phyloP scores from a whole-genome alignment of 2,329 filamentous ascomycete species.

The Exophiala alcalophila region DNA sequence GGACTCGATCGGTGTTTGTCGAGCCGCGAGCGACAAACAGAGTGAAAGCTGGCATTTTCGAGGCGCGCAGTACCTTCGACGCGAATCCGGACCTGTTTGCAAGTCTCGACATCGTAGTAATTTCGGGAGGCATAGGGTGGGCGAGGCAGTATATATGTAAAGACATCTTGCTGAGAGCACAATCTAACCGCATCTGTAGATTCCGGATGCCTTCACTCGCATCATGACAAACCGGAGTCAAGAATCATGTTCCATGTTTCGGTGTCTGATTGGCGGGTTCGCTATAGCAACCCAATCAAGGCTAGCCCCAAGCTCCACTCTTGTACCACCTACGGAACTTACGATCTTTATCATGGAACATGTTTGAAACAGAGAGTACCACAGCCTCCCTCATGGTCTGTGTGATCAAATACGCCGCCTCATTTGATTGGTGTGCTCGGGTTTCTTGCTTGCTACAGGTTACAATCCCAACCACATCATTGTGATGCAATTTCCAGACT shows the following conservation, averaged over 20 bases:
- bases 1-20: slow-evolving; percentile 45
- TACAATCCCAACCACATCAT: too few species aligned
- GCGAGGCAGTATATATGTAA: slow-evolving; percentile 15
- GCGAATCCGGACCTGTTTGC: slow-evolving; percentile 29
- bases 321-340: too few species aligned
- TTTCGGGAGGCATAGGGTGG: slow-evolving; percentile 9
- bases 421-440: slow-evolving; percentile 33
- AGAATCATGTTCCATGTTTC: neutral
- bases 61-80: slow-evolving; percentile 33
- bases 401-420: neutral
- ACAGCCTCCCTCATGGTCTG: neutral
- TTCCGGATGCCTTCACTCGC: neutral
- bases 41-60: slow-evolving; percentile 45
- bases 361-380: slow-evolving; percentile 2
- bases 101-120: slow-evolving; percentile 34
- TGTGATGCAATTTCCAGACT: too few species aligned
- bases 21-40: slow-evolving; percentile 43
- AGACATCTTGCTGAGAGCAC: neutral
- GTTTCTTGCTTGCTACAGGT: slow-evolving; percentile 20
- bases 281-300: neutral
- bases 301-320: neutral
- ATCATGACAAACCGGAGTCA: neutral
- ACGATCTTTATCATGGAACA: too few species aligned
- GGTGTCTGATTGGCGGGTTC: slow-evolving; percentile 3
- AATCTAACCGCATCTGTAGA: neutral